Evolutionary conservation across 2,329 filamentous ascomycete species (phyloP).

Genomic region (Fusarium beomiforme): DNA sequence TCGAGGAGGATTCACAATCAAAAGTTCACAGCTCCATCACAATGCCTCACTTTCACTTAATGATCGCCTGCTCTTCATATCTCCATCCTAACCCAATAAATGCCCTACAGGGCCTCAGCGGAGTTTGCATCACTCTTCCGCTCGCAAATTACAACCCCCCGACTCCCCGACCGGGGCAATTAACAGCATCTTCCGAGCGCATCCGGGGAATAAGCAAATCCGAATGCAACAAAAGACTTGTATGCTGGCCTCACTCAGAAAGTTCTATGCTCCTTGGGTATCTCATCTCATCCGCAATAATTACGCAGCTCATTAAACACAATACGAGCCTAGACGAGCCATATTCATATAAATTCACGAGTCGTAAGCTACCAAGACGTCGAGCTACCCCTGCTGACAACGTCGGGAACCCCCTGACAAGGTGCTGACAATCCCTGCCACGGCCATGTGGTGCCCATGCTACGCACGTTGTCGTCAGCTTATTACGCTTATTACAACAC

Average conservation of each 20-base stretch:
- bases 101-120: conserved; percentile 18
- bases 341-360: background rate
- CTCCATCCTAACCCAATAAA: background rate
- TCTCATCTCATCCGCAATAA: background rate
- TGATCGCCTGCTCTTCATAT: background rate
- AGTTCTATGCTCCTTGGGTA: background rate
- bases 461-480: conserved; percentile 16
- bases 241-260: background rate
- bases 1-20: background rate
- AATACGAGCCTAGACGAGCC: background rate
- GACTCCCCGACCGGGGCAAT: background rate
- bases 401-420: conserved; percentile 6
- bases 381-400: background rate
- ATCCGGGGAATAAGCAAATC: conserved; percentile 18
- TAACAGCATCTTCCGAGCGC: background rate
- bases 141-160: conserved; percentile 11
- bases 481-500: background rate
- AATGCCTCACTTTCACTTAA: background rate
- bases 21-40: background rate
- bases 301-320: background rate
- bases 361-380: background rate
- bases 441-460: conserved; percentile 35
- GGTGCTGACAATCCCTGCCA: conserved; percentile 26
- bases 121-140: conserved; percentile 15
- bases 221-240: conserved; percentile 4